Percentiles rank a stretch among this genome's conserved stretches.
These are phyloP conservation scores for Pyronema domesticum DNA, from an alignment of 495 filamentous ascomycete species.

Conservation along the genomic window DNA sequence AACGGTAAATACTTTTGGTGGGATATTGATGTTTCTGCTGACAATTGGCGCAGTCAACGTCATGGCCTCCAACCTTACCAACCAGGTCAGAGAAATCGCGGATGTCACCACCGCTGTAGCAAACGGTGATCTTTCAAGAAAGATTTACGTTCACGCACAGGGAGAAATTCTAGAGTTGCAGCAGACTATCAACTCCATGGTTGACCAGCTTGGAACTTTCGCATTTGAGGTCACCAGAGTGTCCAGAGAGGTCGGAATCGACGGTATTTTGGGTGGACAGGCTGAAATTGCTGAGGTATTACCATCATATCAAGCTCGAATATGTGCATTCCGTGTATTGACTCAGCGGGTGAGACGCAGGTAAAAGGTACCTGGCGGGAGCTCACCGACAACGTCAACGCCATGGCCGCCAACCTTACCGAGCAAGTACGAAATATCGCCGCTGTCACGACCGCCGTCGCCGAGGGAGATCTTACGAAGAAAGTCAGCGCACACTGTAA, in stretches of 20 bases:
- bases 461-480: conserved; percentile 77
- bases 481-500: conserved; percentile 95
- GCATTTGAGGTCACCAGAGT: conserved; percentile 94
- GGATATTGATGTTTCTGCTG: not conserved
- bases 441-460: conserved; percentile 92
- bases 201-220: conserved; percentile 92
- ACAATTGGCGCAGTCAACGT: conserved; percentile 56
- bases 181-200: conserved; percentile 98
- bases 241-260: conserved; percentile 88
- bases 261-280: conserved; percentile 92
- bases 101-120: conserved; percentile 92
- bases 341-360: conserved; percentile 6
- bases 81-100: conserved; percentile 91
- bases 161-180: conserved; percentile 94
- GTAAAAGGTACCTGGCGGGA: conserved; percentile 82
- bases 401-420: conserved; percentile 92
- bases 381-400: conserved; percentile 93
- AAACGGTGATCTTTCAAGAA: conserved; percentile 87
- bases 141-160: conserved; percentile 83
- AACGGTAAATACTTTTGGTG: conserved; percentile 44
- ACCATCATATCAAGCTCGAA: not conserved
- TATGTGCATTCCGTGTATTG: not conserved
- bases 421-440: conserved; percentile 92
- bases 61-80: conserved; percentile 77
- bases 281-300: conserved; percentile 77